Conservation (phyloP, 2,329 filamentous ascomycete species). For the Fusarium anthophilum region DNA sequence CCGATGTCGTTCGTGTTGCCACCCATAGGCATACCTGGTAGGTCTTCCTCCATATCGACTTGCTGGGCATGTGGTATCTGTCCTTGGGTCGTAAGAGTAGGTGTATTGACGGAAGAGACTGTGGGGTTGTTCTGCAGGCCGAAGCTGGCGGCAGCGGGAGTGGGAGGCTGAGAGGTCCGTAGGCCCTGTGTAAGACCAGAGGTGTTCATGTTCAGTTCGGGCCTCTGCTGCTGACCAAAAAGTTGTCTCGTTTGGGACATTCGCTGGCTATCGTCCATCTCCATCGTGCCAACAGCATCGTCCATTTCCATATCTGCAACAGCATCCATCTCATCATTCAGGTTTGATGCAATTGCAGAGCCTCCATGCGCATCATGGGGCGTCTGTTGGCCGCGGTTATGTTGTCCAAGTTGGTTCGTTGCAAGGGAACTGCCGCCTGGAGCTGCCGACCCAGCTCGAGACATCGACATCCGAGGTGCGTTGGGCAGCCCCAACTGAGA, state of each 20-base stretch:
- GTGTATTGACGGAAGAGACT: constrained; percentile 96
- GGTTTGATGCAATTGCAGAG: constrained; percentile 52
- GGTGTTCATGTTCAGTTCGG: constrained; percentile 83
- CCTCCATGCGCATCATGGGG: constrained; percentile 51
- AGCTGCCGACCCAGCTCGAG: constrained; percentile 45
- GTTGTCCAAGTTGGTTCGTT: constrained; percentile 48
- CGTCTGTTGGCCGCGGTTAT: constrained; percentile 45
- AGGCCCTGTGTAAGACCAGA: constrained; percentile 80
- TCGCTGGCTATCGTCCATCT: constrained; percentile 69
- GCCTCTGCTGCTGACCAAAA: constrained; percentile 70
- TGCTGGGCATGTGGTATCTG: constrained; percentile 70
- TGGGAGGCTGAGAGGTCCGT: constrained; percentile 85
- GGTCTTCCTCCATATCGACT: constrained; percentile 78
- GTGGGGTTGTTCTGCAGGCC: constrained; percentile 92
- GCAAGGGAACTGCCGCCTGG: constrained; percentile 44
- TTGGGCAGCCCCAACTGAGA: constrained; percentile 48
- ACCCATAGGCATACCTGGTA: constrained; percentile 70
- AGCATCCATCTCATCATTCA: constrained; percentile 77
- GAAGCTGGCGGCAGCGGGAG: constrained; percentile 80
- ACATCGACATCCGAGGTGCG: constrained; percentile 46
- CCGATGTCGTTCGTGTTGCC: constrained; percentile 63
- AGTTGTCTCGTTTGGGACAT: constrained; percentile 76
- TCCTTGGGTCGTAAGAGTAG: constrained; percentile 81
- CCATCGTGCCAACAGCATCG: constrained; percentile 75
- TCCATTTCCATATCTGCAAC: constrained; percentile 98